phyloP scores from a whole-genome alignment of 2,329 filamentous ascomycete species.

The Cryphonectria japonica region DNA sequence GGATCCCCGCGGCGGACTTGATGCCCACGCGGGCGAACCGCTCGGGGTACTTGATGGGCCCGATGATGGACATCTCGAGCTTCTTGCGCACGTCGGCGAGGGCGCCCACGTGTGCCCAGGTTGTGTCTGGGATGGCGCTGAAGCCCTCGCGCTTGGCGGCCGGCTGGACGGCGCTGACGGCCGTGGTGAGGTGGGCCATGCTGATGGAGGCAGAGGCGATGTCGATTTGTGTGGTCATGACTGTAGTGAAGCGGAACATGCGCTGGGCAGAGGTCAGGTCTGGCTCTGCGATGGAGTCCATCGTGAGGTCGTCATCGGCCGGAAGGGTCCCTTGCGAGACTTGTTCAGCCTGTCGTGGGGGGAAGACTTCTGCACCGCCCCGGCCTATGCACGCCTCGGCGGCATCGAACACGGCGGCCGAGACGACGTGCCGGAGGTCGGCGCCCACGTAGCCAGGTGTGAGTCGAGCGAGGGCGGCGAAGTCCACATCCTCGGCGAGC shows the following conservation, averaged over 20 bases:
- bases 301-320: neutral
- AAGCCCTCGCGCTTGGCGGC: constrained; percentile 93
- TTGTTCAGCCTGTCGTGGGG: neutral
- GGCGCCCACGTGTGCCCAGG: constrained; percentile 91
- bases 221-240: constrained; percentile 28
- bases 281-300: neutral
- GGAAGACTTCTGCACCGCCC: neutral
- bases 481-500: constrained; percentile 72
- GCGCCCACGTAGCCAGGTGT: constrained; percentile 94
- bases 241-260: constrained; percentile 28
- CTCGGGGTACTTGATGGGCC: constrained; percentile 82
- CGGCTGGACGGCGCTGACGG: constrained; percentile 75
- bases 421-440: constrained; percentile 73
- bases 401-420: constrained; percentile 46
- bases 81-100: constrained; percentile 78
- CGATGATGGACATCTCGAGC: constrained; percentile 83
- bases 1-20: constrained; percentile 78
- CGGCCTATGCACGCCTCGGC: constrained; percentile 33
- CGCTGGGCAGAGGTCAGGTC: neutral
- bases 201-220: constrained; percentile 38
- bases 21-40: constrained; percentile 79
- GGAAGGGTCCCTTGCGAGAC: neutral
- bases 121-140: constrained; percentile 89
- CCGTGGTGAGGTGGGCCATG: constrained; percentile 71
- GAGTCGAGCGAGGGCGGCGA: constrained; percentile 73